Evolutionary conservation across 352 stramenopile species (phyloP).

Genomic region (Peronosclerospora sorghi): DNA sequence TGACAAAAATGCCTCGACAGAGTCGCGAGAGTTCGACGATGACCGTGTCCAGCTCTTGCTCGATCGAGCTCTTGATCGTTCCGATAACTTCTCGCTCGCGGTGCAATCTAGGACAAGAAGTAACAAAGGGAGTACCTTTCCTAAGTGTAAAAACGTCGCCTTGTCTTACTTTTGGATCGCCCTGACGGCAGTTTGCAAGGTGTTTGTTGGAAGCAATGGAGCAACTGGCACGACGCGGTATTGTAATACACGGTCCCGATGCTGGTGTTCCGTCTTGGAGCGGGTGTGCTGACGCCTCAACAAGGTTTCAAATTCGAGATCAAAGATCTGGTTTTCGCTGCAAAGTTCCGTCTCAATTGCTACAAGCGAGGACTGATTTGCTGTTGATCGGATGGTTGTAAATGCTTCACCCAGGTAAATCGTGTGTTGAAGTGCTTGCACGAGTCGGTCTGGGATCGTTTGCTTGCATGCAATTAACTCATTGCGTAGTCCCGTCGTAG

Average conservation of each 20-base stretch:
- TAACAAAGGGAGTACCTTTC: too few relatives aligned
- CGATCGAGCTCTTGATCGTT: constrained; percentile 56
- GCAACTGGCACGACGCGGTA: constrained; percentile 1
- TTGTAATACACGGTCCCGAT: background rate
- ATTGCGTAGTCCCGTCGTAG: constrained; percentile 61
- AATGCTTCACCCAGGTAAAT: constrained; percentile 70
- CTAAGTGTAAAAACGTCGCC: too few relatives aligned
- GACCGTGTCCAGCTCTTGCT: constrained; percentile 51
- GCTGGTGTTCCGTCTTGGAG: background rate
- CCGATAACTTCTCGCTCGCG: constrained; percentile 68
- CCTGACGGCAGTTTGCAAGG: constrained; percentile 39
- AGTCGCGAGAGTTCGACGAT: constrained; percentile 55
- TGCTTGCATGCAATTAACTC: constrained; percentile 82
- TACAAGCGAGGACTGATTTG: constrained; percentile 59
- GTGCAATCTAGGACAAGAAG: constrained; percentile 34
- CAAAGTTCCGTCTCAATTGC: constrained; percentile 63
- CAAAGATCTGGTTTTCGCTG: constrained; percentile 41
- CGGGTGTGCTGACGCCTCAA: constrained; percentile 11
- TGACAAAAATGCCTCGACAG: constrained; percentile 63
- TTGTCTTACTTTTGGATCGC: constrained; percentile 50
- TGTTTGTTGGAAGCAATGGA: constrained; percentile 19
- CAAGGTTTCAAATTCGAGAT: constrained; percentile 57
- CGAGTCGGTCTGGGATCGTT: constrained; percentile 65
- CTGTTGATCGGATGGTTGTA: constrained; percentile 35
- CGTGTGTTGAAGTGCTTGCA: constrained; percentile 55